A percentile compares a stretch with the other conserved stretches of the same genome.
phyloP scores from a whole-genome alignment of 805 yeast species.

The Barnettozyma wickerhamii region DNA sequence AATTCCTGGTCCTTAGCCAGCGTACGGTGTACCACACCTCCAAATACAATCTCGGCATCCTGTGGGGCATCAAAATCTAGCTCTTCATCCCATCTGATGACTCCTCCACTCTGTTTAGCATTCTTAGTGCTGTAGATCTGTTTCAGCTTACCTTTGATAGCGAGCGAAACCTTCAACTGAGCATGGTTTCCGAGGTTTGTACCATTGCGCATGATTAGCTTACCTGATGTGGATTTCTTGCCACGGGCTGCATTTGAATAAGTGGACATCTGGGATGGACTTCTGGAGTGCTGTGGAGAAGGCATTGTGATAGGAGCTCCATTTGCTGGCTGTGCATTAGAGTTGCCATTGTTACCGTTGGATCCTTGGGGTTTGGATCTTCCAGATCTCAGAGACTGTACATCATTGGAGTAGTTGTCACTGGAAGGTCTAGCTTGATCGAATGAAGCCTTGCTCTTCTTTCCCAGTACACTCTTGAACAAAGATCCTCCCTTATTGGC shows the following conservation, averaged over 20 bases:
- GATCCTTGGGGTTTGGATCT: constrained; percentile 1
- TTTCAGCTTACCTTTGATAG: constrained; percentile 41
- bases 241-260: constrained; percentile 18
- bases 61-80: constrained; percentile 63
- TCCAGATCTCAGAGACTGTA: constrained; percentile 35
- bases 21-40: constrained; percentile 61
- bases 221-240: constrained; percentile 35
- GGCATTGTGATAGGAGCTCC: constrained; percentile 10
- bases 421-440: constrained; percentile 13
- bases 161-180: constrained; percentile 52
- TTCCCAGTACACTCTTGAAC: constrained; percentile 31
- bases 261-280: constrained; percentile 20
- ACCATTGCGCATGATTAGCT: constrained; percentile 47
- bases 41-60: constrained; percentile 55
- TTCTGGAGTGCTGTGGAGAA: constrained; percentile 15
- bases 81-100: constrained; percentile 56
- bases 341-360: not conserved
- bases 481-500: constrained; percentile 45
- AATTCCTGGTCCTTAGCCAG: constrained; percentile 67
- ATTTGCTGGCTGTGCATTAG: too few species aligned
- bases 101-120: constrained; percentile 44
- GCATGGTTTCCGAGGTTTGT: constrained; percentile 36
- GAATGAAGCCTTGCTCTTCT: constrained; percentile 20
- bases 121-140: constrained; percentile 63
- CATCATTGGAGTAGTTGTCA: constrained; percentile 26